Conservation (phyloP, 2,329 filamentous ascomycete species). For the Aspergillus thermomutatus region DNA sequence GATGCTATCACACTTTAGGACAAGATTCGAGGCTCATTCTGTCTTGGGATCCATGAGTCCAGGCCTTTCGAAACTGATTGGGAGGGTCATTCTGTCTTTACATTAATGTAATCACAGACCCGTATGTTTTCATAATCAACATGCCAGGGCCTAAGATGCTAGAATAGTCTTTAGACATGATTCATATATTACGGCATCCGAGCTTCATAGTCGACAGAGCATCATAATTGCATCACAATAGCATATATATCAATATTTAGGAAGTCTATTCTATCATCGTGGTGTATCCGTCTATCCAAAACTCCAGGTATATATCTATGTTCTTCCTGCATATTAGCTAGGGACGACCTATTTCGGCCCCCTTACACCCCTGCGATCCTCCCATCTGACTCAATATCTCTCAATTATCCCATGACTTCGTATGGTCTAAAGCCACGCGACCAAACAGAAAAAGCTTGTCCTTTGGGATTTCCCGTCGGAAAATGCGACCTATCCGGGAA, state of each 20-base stretch:
- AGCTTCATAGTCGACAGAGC: neutral
- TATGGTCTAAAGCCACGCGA: neutral
- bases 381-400: too few relatives aligned
- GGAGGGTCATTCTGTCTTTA: too few relatives aligned
- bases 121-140: too few relatives aligned
- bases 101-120: too few relatives aligned
- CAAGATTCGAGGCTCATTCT: neutral
- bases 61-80: too few relatives aligned
- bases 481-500: too few relatives aligned
- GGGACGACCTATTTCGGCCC: neutral
- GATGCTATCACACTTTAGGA: too few relatives aligned
- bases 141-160: too few relatives aligned
- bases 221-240: neutral
- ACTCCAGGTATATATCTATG: neutral
- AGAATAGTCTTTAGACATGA: too few relatives aligned
- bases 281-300: neutral
- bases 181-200: too few relatives aligned
- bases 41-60: neutral
- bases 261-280: neutral
- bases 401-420: neutral
- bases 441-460: too few relatives aligned
- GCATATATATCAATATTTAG: neutral
- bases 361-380: neutral
- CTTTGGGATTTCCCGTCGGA: too few relatives aligned
- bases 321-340: neutral